Base-by-base conservation (phyloP, 257 asterid species). In the Jacaranda mimosifolia region DNA sequence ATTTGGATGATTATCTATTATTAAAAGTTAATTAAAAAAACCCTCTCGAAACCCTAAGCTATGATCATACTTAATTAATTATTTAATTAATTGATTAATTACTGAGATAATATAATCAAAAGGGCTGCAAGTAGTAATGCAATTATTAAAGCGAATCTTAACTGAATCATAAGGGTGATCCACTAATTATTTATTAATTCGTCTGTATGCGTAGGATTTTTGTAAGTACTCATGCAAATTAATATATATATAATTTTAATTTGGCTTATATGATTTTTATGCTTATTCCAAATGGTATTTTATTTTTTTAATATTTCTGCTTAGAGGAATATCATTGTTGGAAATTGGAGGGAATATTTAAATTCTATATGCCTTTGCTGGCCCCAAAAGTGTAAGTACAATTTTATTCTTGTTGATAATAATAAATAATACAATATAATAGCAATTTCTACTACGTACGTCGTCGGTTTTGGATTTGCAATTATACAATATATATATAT, bases 131-230 rank as follows among this genome's bases (percentile, higher is more conserved):
- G 7, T 60, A 48, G 51, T 49, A 72, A 55, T 69, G 38, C 70
- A 48, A 65, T 59, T 69, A 76, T 72, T 68, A 81, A 72, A 73
- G 72, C 77, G 86, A 85, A 82, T 85, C 88, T 73, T 49, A 76
- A 73, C 77, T 14, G 68, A 79, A 82, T 82, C 88, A 63, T 8
- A 21, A 63, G 43, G 81, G 81, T n/a, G 85, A 3, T 42, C 8
- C 86, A 74, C 79, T 80, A 64, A 72, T 49, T 32, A 77, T 64
- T 79, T 82, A 77, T 85, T 82, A 79, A 82, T 82, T 52, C 49
- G 3, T 43, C 35, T 76, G 35, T 38, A 57, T 76, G 73, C 77
- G 75, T 73, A 35, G 39, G 83, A 46, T 76, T 18, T 82, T 82
- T 82, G 86, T 85, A 76, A 80, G 15, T 26, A 72, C 74, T 72